These are phyloP conservation scores for Suhomyces sp. DNA, from an alignment of 805 yeast species.

Conservation along the genomic window DNA sequence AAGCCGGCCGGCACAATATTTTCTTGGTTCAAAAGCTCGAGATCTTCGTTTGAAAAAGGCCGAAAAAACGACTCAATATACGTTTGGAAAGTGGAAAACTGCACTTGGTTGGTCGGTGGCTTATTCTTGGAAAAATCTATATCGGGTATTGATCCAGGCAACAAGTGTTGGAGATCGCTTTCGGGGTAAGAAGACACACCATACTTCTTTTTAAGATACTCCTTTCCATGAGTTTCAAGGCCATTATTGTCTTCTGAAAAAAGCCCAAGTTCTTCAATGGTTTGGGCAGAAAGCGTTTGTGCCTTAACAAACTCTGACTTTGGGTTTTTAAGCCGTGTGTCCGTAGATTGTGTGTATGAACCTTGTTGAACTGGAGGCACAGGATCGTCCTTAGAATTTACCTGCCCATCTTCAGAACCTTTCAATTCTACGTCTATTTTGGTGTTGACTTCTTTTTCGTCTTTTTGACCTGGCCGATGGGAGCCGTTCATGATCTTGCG, in stretches of 20 bases:
- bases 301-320: constrained; percentile 71
- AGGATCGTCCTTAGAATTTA: constrained; percentile 29
- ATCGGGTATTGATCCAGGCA: constrained; percentile 89
- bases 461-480: neutral
- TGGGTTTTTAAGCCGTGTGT: constrained; percentile 64
- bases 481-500: neutral
- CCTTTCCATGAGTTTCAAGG: constrained; percentile 65
- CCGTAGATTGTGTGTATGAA: constrained; percentile 48
- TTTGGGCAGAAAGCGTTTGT: constrained; percentile 65
- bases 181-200: constrained; percentile 92
- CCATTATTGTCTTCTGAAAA: constrained; percentile 61
- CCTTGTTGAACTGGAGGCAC: constrained; percentile 48
- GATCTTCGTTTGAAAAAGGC: constrained; percentile 74
- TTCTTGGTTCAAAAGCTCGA: constrained; percentile 65
- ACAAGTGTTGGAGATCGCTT: constrained; percentile 62
- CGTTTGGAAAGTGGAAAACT: constrained; percentile 80
- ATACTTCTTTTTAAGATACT: constrained; percentile 67
- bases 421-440: neutral
- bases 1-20: constrained; percentile 53
- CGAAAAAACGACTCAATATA: constrained; percentile 85
- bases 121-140: constrained; percentile 80
- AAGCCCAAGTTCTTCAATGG: constrained; percentile 58
- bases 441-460: neutral
- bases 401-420: constrained; percentile 5
- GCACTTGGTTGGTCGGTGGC: constrained; percentile 77